These are phyloP conservation scores for Penicillium aurantiogriseum DNA, from an alignment of 2,329 filamentous ascomycete species.

Conservation along the genomic window DNA sequence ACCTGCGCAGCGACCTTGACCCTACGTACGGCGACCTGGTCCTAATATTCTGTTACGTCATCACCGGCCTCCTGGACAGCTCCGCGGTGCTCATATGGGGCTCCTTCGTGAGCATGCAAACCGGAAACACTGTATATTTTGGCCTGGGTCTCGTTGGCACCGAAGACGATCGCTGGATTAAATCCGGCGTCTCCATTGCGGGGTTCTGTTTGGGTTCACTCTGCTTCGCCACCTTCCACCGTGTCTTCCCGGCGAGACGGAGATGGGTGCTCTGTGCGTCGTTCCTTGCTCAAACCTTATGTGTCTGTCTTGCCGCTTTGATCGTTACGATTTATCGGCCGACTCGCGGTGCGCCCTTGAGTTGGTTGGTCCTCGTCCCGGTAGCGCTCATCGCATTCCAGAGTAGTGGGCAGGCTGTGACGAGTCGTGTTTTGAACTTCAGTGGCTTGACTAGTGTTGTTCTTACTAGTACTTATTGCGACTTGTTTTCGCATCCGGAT, in stretches of 20 bases:
- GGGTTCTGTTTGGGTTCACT: constrained; percentile 72
- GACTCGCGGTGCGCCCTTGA: constrained; percentile 44
- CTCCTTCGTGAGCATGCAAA: constrained; percentile 81
- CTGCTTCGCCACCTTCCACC: constrained; percentile 68
- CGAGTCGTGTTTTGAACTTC: constrained; percentile 66
- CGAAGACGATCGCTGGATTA: constrained; percentile 62
- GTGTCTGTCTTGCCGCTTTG: constrained; percentile 54
- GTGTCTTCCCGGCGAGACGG: constrained; percentile 45
- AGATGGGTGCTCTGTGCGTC: constrained; percentile 50
- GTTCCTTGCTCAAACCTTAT: constrained; percentile 53
- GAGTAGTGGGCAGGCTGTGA: constrained; percentile 74
- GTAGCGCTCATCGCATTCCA: constrained; percentile 72
- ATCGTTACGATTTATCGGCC: constrained; percentile 53
- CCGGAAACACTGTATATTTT: constrained; percentile 79
- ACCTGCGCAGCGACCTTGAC: constrained; percentile 48
- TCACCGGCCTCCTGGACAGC: constrained; percentile 75
- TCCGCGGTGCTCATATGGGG: constrained; percentile 75
- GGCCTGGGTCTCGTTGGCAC: constrained; percentile 64
- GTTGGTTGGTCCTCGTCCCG: constrained; percentile 63
- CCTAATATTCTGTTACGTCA: constrained; percentile 69
- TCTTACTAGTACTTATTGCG: constrained; percentile 77
- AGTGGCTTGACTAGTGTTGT: constrained; percentile 74
- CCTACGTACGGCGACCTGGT: constrained; percentile 66
- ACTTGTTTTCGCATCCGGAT: constrained; percentile 67
- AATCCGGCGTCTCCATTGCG: constrained; percentile 67